Percentiles rank a stretch among this genome's conserved stretches.
Conservation (phyloP, 805 yeast species). For the Phaffomyces antillensis region DNA sequence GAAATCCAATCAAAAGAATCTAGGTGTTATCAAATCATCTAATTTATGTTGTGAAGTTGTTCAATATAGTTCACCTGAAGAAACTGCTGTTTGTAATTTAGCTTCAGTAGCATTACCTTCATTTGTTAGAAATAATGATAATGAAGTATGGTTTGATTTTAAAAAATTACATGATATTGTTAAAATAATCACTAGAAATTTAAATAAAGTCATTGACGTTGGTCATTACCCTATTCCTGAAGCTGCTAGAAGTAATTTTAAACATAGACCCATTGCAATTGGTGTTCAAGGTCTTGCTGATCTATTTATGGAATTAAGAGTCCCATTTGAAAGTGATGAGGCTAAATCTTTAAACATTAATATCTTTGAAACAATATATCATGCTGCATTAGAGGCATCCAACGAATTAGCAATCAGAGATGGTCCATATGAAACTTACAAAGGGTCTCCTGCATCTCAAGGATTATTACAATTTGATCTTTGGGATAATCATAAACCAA, state of each 20-base stretch:
- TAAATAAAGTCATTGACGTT: constrained; percentile 77
- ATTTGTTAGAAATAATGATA: constrained; percentile 43
- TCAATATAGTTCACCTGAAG: constrained; percentile 84
- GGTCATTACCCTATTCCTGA: constrained; percentile 75
- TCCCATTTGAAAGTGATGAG: constrained; percentile 76
- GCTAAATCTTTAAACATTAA: constrained; percentile 70
- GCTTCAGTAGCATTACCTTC: constrained; percentile 89
- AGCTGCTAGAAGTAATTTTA: constrained; percentile 65
- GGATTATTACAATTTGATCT: constrained; percentile 81
- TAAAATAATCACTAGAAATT: constrained; percentile 68
- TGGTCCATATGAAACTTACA: constrained; percentile 69
- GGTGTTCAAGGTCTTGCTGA: constrained; percentile 97
- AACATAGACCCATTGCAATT: constrained; percentile 85
- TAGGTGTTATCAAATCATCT: constrained; percentile 90
- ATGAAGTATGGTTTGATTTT: constrained; percentile 57
- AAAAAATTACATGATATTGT: constrained; percentile 64
- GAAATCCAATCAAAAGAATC: constrained; percentile 86
- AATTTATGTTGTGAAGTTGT: constrained; percentile 93
- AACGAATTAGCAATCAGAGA: constrained; percentile 61
- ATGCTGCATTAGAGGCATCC: constrained; percentile 84
- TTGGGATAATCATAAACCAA: constrained; percentile 68
- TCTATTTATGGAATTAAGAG: constrained; percentile 64
- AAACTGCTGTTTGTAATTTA: constrained; percentile 92
- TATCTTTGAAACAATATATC: constrained; percentile 92
- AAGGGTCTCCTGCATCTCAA: constrained; percentile 87